Evolutionary conservation across 345 rosid species (phyloP), one percentile per base, ranked within the genome.

Genomic region (Pistacia integerrima): DNA sequence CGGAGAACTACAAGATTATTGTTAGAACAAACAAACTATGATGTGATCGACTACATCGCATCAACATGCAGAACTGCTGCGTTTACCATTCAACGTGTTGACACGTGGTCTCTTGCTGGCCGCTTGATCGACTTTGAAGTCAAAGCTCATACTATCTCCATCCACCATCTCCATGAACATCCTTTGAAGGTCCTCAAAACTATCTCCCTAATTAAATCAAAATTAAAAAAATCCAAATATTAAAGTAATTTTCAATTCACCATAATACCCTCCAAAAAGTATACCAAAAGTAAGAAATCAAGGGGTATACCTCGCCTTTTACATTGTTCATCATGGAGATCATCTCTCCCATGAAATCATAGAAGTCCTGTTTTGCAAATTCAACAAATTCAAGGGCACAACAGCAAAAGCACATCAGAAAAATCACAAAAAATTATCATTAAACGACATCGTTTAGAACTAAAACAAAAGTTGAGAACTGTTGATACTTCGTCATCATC

Each of bases 301-400:
- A 60, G 13, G 36, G 71, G 28, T 17, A 13, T 74, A 91, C 97
- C 94, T 93, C 94, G 78, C 85, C 93, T 79, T 93, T 88, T 61
- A 89, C 93, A 80, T 81, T 90, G 87, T 86, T 85, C 98, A 94
- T 91, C 97, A 94, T 88, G 8, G 94, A 83, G 70, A 94, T 60
- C 98, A 94, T 91, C 86, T 94, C 98, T 86, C 91, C 90, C 97
- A 94, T 91, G 66, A 94, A 93, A 30, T 83, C 95, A 30, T 91
- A 85, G 61, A 94, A 93, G 30, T 87, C 97, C 98, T 94, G 89
- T 30, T 55, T 76, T 18, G 49, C 69, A 71, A 63, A 55, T 64
- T 7, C 1, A 38, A 35, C 25, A 73, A 75, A 59, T 67, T 79
- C 57, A 69, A 36, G 71, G 57, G 56, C 2, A 22, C 0, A 11